Evolutionary conservation across 2,329 filamentous ascomycete species (phyloP).

Genomic region (Alternaria tenuissima): DNA sequence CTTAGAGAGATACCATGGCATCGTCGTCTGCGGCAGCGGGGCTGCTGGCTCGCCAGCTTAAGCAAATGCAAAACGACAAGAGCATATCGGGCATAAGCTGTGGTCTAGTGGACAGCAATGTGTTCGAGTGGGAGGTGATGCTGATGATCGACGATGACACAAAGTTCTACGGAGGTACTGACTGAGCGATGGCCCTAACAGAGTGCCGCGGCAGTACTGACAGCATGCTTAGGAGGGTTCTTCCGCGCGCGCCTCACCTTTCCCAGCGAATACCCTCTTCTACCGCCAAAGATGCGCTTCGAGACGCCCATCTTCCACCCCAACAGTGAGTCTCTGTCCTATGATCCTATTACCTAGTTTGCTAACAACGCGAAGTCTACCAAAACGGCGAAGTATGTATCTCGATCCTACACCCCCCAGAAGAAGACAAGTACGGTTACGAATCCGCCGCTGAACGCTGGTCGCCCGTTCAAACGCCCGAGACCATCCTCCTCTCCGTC

Average conservation of each 20-base stretch:
- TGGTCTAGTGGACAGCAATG: slow-evolving; percentile 82
- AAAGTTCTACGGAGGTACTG: slow-evolving; percentile 88
- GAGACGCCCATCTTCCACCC: slow-evolving; percentile 94
- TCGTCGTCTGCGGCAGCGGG: slow-evolving; percentile 67
- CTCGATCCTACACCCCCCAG: slow-evolving; percentile 95
- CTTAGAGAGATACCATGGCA: slow-evolving; percentile 35
- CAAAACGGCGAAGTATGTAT: slow-evolving; percentile 93
- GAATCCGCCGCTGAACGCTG: slow-evolving; percentile 94
- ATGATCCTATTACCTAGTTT: too few relatives aligned
- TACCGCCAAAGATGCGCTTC: slow-evolving; percentile 96
- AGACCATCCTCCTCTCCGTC: slow-evolving; percentile 95
- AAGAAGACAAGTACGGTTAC: slow-evolving; percentile 98
- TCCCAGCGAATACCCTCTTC: slow-evolving; percentile 94
- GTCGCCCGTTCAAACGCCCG: slow-evolving; percentile 95
- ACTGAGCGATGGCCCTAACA: not conserved
- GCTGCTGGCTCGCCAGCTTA: slow-evolving; percentile 84
- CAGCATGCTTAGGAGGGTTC: slow-evolving; percentile 70
- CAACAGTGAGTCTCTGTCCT: slow-evolving; percentile 71
- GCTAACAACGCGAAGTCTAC: slow-evolving; percentile 70
- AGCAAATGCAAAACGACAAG: slow-evolving; percentile 90
- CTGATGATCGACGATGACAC: slow-evolving; percentile 97
- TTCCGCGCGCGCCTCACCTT: slow-evolving; percentile 96
- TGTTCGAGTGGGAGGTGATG: slow-evolving; percentile 99
- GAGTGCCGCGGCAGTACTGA: slow-evolving; percentile 8
- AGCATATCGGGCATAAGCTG: slow-evolving; percentile 95